These are phyloP conservation scores for Fistulifera solaris DNA, from an alignment of 108 stramenopile species.

Conservation along the genomic window DNA sequence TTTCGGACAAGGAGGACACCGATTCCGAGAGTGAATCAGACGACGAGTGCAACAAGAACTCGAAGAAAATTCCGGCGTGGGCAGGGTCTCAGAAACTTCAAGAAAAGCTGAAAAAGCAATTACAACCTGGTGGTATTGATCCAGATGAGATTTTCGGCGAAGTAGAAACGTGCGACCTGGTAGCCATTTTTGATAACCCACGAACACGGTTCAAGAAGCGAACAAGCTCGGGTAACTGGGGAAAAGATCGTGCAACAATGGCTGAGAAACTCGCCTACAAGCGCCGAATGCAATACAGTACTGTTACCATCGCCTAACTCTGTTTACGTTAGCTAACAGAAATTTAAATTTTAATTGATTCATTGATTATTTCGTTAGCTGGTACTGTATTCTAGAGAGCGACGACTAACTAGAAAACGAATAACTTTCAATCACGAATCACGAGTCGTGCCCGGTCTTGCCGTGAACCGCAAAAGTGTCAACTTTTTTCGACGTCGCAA, in stretches of 20 bases:
- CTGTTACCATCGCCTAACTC: no score
- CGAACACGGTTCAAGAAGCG: slow-evolving; percentile 66
- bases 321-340: no score
- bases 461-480: no score
- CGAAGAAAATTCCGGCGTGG: slow-evolving; percentile 73
- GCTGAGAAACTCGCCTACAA: slow-evolving; percentile 81
- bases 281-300: slow-evolving; percentile 64
- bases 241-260: slow-evolving; percentile 65
- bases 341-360: no score
- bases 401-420: no score
- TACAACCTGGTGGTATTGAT: slow-evolving; percentile 42
- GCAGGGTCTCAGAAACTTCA: slow-evolving; percentile 51
- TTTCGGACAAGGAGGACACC: slow-evolving; percentile 71
- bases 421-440: no score
- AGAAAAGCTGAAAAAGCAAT: slow-evolving; percentile 62
- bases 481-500: no score
- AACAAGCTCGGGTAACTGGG: slow-evolving; percentile 84
- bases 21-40: slow-evolving; percentile 63
- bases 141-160: slow-evolving; percentile 88
- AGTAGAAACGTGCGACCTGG: slow-evolving; percentile 79
- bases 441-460: no score
- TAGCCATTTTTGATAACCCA: slow-evolving; percentile 81
- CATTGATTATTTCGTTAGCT: no score
- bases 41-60: slow-evolving; percentile 34
- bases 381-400: no score